These are phyloP conservation scores for Arthroderma uncinatum DNA, from an alignment of 2,329 filamentous ascomycete genomes.

Conservation along the genomic window DNA sequence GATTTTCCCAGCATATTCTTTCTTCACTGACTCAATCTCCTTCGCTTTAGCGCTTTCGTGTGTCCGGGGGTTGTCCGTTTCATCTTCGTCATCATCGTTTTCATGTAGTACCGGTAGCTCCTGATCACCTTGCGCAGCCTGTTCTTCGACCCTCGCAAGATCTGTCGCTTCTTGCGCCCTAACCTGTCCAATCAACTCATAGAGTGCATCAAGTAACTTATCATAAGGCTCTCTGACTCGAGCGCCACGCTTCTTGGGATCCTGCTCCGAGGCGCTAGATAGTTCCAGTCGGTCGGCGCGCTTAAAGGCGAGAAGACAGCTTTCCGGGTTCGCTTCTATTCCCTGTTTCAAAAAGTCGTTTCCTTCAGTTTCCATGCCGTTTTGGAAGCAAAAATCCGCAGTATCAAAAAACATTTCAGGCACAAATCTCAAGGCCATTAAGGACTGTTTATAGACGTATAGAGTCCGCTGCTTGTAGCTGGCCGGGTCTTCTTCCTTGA, in stretches of 20 bases:
- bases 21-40: slow-evolving; percentile 48
- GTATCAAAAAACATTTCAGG: slow-evolving; percentile 94
- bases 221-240: slow-evolving; percentile 76
- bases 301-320: slow-evolving; percentile 78
- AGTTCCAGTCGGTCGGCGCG: slow-evolving; percentile 79
- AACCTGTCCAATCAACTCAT: slow-evolving; percentile 65
- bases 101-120: slow-evolving; percentile 25
- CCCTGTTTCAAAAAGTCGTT: slow-evolving; percentile 71
- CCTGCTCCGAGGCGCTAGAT: slow-evolving; percentile 64
- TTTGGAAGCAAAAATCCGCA: slow-evolving; percentile 80
- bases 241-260: slow-evolving; percentile 50
- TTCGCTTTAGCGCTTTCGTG: slow-evolving; percentile 42
- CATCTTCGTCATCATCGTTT: slow-evolving; percentile 39
- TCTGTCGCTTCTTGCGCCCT: slow-evolving; percentile 55
- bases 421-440: slow-evolving; percentile 90
- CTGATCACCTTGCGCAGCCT: slow-evolving; percentile 36
- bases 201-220: slow-evolving; percentile 73
- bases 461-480: slow-evolving; percentile 68
- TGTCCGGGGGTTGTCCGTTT: slow-evolving; percentile 37
- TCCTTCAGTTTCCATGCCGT: slow-evolving; percentile 59
- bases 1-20: slow-evolving; percentile 60
- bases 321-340: slow-evolving; percentile 83
- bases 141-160: slow-evolving; percentile 44
- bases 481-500: slow-evolving; percentile 68
- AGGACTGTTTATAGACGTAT: slow-evolving; percentile 84